Conservation (phyloP, 176 grass and related monocot species). For the Aegilops bicornis region DNA sequence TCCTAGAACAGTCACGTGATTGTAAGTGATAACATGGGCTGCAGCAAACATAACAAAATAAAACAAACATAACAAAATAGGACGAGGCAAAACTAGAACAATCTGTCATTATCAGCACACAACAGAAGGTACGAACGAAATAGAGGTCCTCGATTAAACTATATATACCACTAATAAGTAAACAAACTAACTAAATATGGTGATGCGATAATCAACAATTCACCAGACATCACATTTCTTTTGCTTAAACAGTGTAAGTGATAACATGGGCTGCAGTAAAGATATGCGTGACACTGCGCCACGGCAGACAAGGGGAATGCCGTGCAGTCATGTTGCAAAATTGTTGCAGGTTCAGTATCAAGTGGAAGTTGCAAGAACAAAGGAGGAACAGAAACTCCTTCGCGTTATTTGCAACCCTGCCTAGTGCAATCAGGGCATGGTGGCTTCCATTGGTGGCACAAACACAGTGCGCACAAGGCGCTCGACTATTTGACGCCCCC, state of each 20-base stretch:
- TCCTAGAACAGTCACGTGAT: background rate
- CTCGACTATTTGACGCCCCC: conserved; percentile 22
- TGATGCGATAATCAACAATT: background rate
- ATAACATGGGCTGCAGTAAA: background rate
- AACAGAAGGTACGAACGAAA: background rate
- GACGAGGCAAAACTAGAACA: background rate
- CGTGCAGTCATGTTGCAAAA: background rate
- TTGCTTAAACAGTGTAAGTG: background rate
- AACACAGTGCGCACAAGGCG: background rate
- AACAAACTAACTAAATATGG: background rate
- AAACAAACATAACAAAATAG: background rate
- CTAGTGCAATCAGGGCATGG: background rate
- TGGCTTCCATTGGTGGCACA: background rate
- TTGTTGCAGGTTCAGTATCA: background rate
- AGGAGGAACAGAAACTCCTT: background rate
- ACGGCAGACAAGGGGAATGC: background rate
- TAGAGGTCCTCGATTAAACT: background rate
- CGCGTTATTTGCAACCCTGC: background rate
- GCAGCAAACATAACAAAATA: background rate
- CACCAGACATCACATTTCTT: background rate
- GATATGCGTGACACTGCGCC: background rate
- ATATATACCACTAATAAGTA: background rate
- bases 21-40: background rate
- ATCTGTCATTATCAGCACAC: background rate
- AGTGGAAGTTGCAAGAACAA: background rate